These are phyloP conservation scores for Epicoccum nigrum DNA, from an alignment of 2,329 filamentous ascomycete species.

Conservation along the genomic window DNA sequence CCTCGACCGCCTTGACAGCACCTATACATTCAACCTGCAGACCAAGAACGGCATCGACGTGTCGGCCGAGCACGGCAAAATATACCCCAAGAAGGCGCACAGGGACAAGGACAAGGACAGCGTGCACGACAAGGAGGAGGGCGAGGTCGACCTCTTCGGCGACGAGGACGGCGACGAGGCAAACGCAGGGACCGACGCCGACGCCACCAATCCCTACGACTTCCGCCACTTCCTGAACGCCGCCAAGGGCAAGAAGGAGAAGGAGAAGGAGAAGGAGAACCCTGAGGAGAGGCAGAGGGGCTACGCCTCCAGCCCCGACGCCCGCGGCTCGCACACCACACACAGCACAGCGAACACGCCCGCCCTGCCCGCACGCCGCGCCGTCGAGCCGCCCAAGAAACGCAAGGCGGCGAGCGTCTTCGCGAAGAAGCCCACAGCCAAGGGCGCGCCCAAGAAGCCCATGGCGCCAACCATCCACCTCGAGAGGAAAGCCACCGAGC, in stretches of 20 bases:
- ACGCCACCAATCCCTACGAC: constrained; percentile 56
- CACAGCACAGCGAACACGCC: background rate
- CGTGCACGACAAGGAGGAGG: constrained; percentile 33
- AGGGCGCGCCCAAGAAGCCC: constrained; percentile 26
- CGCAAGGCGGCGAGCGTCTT: constrained; percentile 31
- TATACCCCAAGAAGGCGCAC: constrained; percentile 52
- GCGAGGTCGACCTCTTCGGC: constrained; percentile 38
- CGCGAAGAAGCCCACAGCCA: constrained; percentile 26
- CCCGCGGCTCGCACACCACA: background rate
- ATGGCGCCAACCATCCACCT: constrained; percentile 41
- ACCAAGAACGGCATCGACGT: constrained; percentile 69
- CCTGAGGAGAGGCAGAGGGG: constrained; percentile 40
- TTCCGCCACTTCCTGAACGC: constrained; percentile 54
- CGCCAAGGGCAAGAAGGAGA: constrained; percentile 38
- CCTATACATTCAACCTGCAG: constrained; percentile 86
- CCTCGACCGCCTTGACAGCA: constrained; percentile 80
- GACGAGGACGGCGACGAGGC: constrained; percentile 32
- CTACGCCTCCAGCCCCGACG: constrained; percentile 38
- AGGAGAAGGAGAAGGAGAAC: constrained; percentile 36
- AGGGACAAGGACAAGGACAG: constrained; percentile 30
- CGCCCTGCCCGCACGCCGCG: constrained; percentile 1
- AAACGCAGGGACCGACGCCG: constrained; percentile 42
- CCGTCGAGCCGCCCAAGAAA: constrained; percentile 28
- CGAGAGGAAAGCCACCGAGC: constrained; percentile 44
- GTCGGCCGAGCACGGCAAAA: constrained; percentile 69